Evolutionary conservation across 805 yeast species (phyloP).

Genomic region (Suhomyces emberorum): DNA sequence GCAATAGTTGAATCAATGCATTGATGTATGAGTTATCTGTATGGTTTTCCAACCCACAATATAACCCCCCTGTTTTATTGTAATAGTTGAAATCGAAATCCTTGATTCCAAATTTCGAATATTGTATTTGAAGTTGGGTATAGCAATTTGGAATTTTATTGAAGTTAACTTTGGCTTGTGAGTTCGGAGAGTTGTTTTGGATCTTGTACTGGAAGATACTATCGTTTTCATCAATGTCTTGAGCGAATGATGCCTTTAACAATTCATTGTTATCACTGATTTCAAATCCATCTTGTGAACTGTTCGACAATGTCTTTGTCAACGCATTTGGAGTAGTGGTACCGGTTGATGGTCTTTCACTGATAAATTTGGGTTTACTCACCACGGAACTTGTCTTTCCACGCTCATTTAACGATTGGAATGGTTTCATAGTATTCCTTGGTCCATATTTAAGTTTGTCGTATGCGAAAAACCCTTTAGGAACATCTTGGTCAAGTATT

Average conservation of each 20-base stretch:
- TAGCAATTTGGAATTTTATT: constrained; percentile 66
- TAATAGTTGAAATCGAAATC: constrained; percentile 89
- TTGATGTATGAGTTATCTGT: constrained; percentile 71
- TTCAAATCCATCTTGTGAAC: constrained; percentile 4
- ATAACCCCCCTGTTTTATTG: constrained; percentile 56
- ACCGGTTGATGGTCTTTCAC: constrained; percentile 37
- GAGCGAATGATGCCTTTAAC: not conserved
- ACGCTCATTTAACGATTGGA: constrained; percentile 32
- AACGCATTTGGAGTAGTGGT: constrained; percentile 8
- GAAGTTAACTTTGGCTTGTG: not conserved
- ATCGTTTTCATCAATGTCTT: constrained; percentile 3
- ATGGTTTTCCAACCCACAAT: constrained; percentile 87
- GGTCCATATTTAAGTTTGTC: constrained; percentile 55
- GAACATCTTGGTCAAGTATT: constrained; percentile 20
- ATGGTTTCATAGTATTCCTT: constrained; percentile 46
- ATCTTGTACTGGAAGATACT: constrained; percentile 19
- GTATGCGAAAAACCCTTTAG: constrained; percentile 33
- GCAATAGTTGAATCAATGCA: constrained; percentile 71
- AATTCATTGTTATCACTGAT: constrained; percentile 6
- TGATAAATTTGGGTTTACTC: constrained; percentile 53
- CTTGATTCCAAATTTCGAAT: constrained; percentile 87
- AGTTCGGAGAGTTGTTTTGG: not conserved
- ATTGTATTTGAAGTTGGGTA: constrained; percentile 68
- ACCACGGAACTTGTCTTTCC: constrained; percentile 11
- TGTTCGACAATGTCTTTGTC: constrained; percentile 9